Base-by-base conservation (phyloP, 1,284 basidiomycete genomes). In the Ustilago tritici region DNA sequence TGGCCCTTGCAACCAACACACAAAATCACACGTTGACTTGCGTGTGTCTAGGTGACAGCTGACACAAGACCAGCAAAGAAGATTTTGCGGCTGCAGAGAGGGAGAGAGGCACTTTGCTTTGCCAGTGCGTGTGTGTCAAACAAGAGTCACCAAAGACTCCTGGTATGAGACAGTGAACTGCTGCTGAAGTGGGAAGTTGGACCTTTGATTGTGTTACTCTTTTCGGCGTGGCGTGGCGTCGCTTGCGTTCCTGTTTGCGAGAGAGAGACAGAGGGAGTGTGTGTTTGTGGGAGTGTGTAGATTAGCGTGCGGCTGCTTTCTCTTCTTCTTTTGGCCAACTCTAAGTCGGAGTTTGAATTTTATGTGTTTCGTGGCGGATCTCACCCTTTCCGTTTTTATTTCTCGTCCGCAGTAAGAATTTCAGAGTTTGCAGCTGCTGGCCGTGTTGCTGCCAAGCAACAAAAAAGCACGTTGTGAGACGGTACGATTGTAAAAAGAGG, bases 271-370 rank as follows among this genome's bases (percentile, higher is more conserved):
- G 23, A 23, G 23, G 23, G 23, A 28, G 23, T 28, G 23, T 28
- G 23, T 28, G 23, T 28, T 28, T 28, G 23, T 28, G 23, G 23
- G 23, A 28, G 23, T 28, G 3, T 28, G 23, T 28, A 28, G 3
- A 3, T 28, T 28, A 28, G 23, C 2, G 23, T 23, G 23, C 23
- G 23, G 23, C 23, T 46, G 43, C 43, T 46, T 46, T n/a, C 17
- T 19, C 23, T 11, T 32, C 15, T 50, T 14, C 49, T 50, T 50
- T 23, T 50, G 49, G 10, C 28, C 23, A 47, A 19, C 46, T 50
- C 28, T 50, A 56, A 32, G 19, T 36, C 63, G 56, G 50, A 58
- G 50, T 43, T 58, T 28, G 49, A 54, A 56, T 50, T 50, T 32
- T 14, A 3, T 10, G 12, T 34, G 4, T 36, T 23, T 56, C 46